Evolutionary conservation across 306 rosid genomes (phyloP).

Genomic region (Vigna hirtella): DNA sequence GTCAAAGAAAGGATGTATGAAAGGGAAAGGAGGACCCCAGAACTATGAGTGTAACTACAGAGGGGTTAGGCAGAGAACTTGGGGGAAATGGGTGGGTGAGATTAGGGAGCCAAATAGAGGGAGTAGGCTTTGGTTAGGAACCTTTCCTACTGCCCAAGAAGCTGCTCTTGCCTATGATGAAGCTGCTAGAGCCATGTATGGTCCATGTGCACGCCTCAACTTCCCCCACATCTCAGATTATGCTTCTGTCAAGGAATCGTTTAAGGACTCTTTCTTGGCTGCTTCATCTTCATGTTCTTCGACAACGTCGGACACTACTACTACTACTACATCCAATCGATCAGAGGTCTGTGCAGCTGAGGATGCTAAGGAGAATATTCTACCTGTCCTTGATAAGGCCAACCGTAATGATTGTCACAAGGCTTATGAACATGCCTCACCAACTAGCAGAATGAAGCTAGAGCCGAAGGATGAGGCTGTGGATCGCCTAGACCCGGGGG

Average conservation of each 20-base stretch:
- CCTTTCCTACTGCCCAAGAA: conserved; percentile 70
- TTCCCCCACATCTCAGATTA: conserved; percentile 58
- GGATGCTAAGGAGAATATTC: conserved; percentile 42
- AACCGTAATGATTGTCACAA: not conserved
- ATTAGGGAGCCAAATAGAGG: conserved; percentile 87
- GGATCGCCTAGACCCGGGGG: conserved; percentile 15
- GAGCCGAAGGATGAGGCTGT: conserved; percentile 49
- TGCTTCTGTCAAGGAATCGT: conserved; percentile 36
- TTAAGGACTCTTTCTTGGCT: conserved; percentile 42
- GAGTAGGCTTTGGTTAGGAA: conserved; percentile 84
- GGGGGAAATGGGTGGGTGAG: conserved; percentile 99
- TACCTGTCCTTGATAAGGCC: not conserved
- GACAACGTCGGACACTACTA: conserved; percentile 53
- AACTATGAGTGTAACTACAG: conserved; percentile 76
- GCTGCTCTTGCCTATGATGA: conserved; percentile 88
- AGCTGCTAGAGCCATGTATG: conserved; percentile 95
- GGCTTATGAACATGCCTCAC: conserved; percentile 40
- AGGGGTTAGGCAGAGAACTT: conserved; percentile 97
- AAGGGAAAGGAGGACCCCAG: conserved; percentile 97
- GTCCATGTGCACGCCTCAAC: conserved; percentile 79
- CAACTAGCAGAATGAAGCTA: conserved; percentile 42
- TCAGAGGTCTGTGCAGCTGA: conserved; percentile 69
- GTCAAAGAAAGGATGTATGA: conserved; percentile 99
- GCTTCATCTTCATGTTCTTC: conserved; percentile 58
- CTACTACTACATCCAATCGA: conserved; percentile 53